A percentile compares a stretch with the other conserved stretches of the same genome.
Conservation (phyloP, 306 rosid genomes). For the Cajanus cajan region DNA sequence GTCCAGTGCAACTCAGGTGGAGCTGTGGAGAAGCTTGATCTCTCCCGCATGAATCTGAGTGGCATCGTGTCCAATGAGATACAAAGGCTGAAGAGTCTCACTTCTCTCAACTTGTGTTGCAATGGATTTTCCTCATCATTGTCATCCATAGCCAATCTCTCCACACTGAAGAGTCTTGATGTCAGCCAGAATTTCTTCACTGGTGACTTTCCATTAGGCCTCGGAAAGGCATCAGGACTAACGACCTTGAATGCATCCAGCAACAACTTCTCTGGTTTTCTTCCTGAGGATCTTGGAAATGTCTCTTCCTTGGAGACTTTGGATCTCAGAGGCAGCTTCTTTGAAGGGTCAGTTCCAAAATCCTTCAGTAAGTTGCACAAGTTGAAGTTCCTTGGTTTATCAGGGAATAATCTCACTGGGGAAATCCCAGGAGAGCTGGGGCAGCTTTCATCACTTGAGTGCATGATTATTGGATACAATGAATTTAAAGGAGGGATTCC, state of each 20-base stretch:
- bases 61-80: conserved; percentile 61
- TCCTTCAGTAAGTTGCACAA: conserved; percentile 53
- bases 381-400: conserved; percentile 86
- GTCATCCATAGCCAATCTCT: conserved; percentile 58
- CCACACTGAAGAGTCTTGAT: conserved; percentile 58
- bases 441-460: conserved; percentile 66
- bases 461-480: conserved; percentile 74
- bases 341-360: conserved; percentile 68
- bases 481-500: conserved; percentile 82
- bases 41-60: conserved; percentile 83
- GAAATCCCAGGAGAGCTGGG: conserved; percentile 71
- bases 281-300: conserved; percentile 82
- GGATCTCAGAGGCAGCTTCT: conserved; percentile 89
- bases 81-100: conserved; percentile 50
- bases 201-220: conserved; percentile 68
- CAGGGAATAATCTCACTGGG: conserved; percentile 87
- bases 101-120: conserved; percentile 70
- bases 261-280: conserved; percentile 72
- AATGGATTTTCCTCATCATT: conserved; percentile 67
- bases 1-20: conserved; percentile 65
- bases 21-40: conserved; percentile 63
- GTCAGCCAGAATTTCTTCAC: conserved; percentile 76
- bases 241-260: conserved; percentile 67
- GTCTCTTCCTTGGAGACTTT: conserved; percentile 61
- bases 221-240: conserved; percentile 49